Percentiles rank a stretch among this genome's conserved stretches.
Conservation (phyloP, 208 protist genomes). For the Trichomonas vaginalis region DNA sequence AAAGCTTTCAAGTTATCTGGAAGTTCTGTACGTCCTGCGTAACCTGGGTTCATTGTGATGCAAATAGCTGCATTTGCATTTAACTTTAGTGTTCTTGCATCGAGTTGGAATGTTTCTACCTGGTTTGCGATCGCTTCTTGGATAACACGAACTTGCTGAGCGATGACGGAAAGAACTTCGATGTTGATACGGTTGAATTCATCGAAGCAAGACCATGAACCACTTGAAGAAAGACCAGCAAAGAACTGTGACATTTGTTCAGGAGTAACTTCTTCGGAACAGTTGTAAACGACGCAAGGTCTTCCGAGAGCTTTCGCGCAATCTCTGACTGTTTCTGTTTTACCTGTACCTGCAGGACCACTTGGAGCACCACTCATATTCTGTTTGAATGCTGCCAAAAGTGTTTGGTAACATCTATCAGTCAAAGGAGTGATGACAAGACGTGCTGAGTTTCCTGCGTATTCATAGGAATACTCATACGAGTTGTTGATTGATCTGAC, state of each 20-base stretch:
- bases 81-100: slow-evolving; percentile 39
- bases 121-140: slow-evolving; percentile 36
- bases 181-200: slow-evolving; percentile 53
- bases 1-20: slow-evolving; percentile 79
- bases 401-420: slow-evolving; percentile 55
- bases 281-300: slow-evolving; percentile 85
- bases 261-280: slow-evolving; percentile 67
- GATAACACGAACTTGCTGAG: slow-evolving; percentile 39
- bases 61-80: slow-evolving; percentile 52
- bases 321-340: slow-evolving; percentile 55
- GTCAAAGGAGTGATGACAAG: slow-evolving; percentile 47
- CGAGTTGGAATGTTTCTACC: slow-evolving; percentile 36
- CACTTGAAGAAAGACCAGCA: slow-evolving; percentile 32
- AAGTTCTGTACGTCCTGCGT: slow-evolving; percentile 84
- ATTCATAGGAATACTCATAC: slow-evolving; percentile 44
- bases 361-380: slow-evolving; percentile 47
- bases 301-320: slow-evolving; percentile 48
- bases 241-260: slow-evolving; percentile 40
- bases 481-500: slow-evolving; percentile 38
- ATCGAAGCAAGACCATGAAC: slow-evolving; percentile 52
- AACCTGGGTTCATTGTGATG: slow-evolving; percentile 80
- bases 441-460: slow-evolving; percentile 40
- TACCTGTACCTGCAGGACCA: slow-evolving; percentile 53
- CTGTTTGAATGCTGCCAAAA: slow-evolving; percentile 50
- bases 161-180: slow-evolving; percentile 44